Evolutionary conservation across 2,329 filamentous ascomycete genomes (phyloP), one percentile per base, ranked within the genome.

Genomic region (Apiospora arundinis): DNA sequence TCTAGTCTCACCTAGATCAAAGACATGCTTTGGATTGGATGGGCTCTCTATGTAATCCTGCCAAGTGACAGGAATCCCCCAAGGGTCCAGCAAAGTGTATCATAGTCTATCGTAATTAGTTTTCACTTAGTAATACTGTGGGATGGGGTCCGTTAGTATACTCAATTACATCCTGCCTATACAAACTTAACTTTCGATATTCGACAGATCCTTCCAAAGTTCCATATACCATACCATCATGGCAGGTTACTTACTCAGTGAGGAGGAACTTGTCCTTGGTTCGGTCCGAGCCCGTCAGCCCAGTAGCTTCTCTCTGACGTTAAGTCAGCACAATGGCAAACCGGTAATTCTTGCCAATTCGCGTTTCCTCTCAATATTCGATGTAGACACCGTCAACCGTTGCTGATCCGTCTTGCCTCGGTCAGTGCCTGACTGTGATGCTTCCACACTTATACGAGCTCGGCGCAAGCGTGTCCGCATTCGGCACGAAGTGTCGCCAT

Each of bases 401-500:
- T 63, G 14, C 52, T 18, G 11, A 11, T 37, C 28, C 52, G 52
- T 60, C 52, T 60, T 60, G 28, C 18, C 8, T 37, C 52, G 37
- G 52, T 60, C 32, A 42, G 40, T 42, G 4, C 42, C 42, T 16
- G 42, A 16, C 56, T 63, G 28, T 21, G 56, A 63, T 40, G 56
- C 21, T 40, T 63, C 12, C 56, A 32, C 56, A n/a, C 56, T 21
- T 63, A 63, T 63, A 40, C 32, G 56, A 40, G 56, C 56, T 63
- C 32, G 56, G 56, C 56, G 28, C 32, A 63, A 63, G 56, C n/a
- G 56, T n/a, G 18, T 40, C 28, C 56, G 56, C 56, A 63, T 63
- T 63, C 56, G 56, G 56, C 32, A 63, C 56, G 32, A 63, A 63
- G 56, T 40, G 21, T 63, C 56, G 56, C 56, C 56, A 40, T 40